A percentile compares a stretch with the other conserved stretches of the same genome.
phyloP scores from a whole-genome alignment of 2,329 filamentous ascomycete genomes.

The Clonostachys sp. region DNA sequence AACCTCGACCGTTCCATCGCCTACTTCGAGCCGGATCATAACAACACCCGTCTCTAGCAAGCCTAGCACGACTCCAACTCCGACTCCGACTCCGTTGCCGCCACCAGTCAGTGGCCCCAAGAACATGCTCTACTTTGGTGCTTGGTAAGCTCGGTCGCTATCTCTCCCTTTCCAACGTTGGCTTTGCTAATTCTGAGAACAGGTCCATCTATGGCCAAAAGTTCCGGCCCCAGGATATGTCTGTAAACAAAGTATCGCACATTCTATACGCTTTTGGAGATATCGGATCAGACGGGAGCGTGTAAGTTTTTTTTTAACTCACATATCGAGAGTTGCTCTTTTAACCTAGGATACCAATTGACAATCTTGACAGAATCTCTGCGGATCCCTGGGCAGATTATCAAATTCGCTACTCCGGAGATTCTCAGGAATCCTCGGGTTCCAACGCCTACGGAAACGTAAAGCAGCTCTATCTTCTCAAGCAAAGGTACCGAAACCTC shows the following conservation, averaged over 20 bases:
- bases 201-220: slow-evolving; percentile 65
- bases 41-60: no score
- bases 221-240: slow-evolving; percentile 66
- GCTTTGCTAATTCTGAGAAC: slow-evolving; percentile 6
- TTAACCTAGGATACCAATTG: background rate
- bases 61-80: no score
- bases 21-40: no score
- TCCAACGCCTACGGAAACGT: slow-evolving; percentile 79
- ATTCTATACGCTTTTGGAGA: slow-evolving; percentile 58
- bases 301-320: slow-evolving; percentile 22
- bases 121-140: no score
- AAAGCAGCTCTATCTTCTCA: slow-evolving; percentile 84
- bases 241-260: slow-evolving; percentile 66
- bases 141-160: no score
- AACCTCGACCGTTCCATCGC: no score
- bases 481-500: slow-evolving; percentile 74
- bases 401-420: background rate
- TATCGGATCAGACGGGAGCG: slow-evolving; percentile 37
- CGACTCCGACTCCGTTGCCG: no score
- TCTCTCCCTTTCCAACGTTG: no score
- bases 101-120: no score
- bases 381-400: background rate
- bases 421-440: background rate
- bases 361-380: background rate
- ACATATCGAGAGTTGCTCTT: background rate